These are phyloP conservation scores for Nannochloris sp. DNA, from an alignment of 139 green algal species.

Conservation along the genomic window DNA sequence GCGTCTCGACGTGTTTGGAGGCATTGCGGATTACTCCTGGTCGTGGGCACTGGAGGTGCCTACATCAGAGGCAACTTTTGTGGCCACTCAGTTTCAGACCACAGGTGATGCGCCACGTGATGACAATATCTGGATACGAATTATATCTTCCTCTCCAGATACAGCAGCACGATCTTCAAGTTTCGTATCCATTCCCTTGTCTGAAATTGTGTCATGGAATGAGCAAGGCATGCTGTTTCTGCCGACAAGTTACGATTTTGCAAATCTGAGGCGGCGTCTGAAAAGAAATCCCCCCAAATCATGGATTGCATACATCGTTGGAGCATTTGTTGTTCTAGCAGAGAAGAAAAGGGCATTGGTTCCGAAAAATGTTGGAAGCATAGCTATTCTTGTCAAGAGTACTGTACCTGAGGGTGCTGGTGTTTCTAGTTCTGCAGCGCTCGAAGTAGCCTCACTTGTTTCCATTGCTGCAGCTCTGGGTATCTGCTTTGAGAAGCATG, in stretches of 20 bases:
- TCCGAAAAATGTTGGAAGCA: constrained; percentile 18
- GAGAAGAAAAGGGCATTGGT: constrained; percentile 38
- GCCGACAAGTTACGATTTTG: constrained; percentile 25
- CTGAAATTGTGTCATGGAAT: neutral
- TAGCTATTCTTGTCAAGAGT: constrained; percentile 60
- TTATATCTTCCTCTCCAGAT: neutral
- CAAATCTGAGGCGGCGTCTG: constrained; percentile 43
- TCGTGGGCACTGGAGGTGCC: constrained; percentile 84
- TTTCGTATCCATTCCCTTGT: neutral
- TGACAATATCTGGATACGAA: neutral
- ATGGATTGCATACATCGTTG: constrained; percentile 88
- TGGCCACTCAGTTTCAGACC: constrained; percentile 57
- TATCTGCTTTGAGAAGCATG: constrained; percentile 27
- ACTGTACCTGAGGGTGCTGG: constrained; percentile 89
- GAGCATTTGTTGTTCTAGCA: constrained; percentile 73
- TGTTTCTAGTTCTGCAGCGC: constrained; percentile 76
- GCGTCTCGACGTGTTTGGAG: constrained; percentile 93
- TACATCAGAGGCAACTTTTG: constrained; percentile 73
- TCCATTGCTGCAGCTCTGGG: constrained; percentile 51
- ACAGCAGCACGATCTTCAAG: neutral
- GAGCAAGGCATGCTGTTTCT: too few species aligned
- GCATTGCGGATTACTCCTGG: constrained; percentile 93
- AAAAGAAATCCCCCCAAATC: constrained; percentile 28
- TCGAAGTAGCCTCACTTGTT: constrained; percentile 84
- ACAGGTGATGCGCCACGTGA: neutral